phyloP scores from a whole-genome alignment of 441 rosid species.

The Jatropha multifida region DNA sequence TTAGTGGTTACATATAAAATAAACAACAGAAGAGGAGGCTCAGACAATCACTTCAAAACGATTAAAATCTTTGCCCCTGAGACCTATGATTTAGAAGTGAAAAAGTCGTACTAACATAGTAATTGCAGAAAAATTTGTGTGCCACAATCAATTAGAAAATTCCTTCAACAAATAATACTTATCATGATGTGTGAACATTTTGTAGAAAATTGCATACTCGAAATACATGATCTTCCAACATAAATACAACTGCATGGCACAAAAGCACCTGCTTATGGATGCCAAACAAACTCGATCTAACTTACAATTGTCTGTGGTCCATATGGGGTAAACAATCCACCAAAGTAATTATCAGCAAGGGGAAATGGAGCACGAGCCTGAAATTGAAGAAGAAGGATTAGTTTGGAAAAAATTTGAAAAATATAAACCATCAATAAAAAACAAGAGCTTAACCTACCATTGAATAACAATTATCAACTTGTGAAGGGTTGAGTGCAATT shows the following conservation, averaged over 20 bases:
- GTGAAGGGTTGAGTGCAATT: slow-evolving; percentile 24
- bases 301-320: slow-evolving; percentile 42
- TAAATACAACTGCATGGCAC: neutral
- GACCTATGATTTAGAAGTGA: neutral
- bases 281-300: neutral
- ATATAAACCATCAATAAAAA: neutral
- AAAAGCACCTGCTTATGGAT: neutral
- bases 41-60: neutral
- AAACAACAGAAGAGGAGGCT: slow-evolving; percentile 2
- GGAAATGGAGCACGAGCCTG: slow-evolving; percentile 35
- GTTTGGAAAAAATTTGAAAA: slow-evolving; percentile 2
- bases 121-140: neutral
- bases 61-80: neutral
- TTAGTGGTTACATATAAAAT: neutral
- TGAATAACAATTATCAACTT: slow-evolving; percentile 28
- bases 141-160: neutral
- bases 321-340: slow-evolving; percentile 34
- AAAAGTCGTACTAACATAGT: neutral
- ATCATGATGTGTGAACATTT: neutral
- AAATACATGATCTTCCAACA: neutral
- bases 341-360: slow-evolving; percentile 32
- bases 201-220: neutral
- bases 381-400: slow-evolving; percentile 16
- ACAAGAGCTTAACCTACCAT: slow-evolving; percentile 25
- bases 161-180: neutral